Conservation (phyloP, 2,329 filamentous ascomycete genomes). For the Microsporum audouinii region DNA sequence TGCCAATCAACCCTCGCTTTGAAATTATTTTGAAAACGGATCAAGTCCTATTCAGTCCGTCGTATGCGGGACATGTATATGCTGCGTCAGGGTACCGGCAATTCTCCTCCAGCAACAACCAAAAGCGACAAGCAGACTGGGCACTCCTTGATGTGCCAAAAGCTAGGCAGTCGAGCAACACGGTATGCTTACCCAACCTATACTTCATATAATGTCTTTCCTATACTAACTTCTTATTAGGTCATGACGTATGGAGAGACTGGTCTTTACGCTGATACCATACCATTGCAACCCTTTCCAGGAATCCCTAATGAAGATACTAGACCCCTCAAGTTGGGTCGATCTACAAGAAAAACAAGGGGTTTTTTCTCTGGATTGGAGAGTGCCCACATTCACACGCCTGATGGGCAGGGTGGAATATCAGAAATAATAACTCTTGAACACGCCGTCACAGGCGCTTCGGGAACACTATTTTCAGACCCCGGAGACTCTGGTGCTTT, state of each 20-base stretch:
- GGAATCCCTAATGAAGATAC: neutral
- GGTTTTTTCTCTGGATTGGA: neutral
- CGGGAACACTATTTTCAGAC: neutral
- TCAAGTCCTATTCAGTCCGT: neutral
- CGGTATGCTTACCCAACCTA: neutral
- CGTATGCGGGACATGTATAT: neutral
- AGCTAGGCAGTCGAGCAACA: neutral
- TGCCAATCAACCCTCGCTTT: neutral
- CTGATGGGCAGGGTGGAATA: neutral
- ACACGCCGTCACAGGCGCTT: neutral
- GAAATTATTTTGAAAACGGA: neutral
- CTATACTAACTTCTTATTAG: neutral
- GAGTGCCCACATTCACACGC: neutral
- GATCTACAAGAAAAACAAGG: neutral
- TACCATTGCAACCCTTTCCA: neutral
- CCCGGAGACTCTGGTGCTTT: constrained; percentile 4
- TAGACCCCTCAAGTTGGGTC: neutral
- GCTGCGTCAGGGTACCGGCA: neutral
- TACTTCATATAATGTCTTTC: neutral
- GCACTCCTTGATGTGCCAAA: neutral
- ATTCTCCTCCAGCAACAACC: too few relatives aligned
- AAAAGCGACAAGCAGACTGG: neutral
- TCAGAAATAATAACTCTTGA: neutral
- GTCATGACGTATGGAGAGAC: neutral
- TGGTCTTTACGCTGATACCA: neutral